Evolutionary conservation across 176 grass and related monocot genomes (phyloP), one percentile per base, ranked within the genome.

Genomic region (Luzula sylvatica): DNA sequence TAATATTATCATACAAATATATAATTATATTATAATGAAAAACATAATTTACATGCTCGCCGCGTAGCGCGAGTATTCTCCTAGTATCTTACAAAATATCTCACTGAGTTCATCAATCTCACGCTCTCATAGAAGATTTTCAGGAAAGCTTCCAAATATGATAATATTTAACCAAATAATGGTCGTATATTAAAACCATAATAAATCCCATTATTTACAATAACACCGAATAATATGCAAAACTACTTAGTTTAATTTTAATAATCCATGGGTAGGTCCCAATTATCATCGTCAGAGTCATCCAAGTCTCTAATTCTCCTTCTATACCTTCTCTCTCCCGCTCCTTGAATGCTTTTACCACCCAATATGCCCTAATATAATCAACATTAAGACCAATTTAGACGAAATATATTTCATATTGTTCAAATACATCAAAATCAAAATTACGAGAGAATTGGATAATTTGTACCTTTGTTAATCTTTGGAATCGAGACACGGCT

Each of bases 181-280:
- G 53, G 53, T 56, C 69, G 32, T 38, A 38, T 21, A 27, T 15
- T 51, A 72, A 41, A n/a, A 43, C 13, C 14, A 46, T 38, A 20
- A 52, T 35, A 18, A 28, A 67, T 67, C 38, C 66, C 66, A 39
- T 50, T 72, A 72, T 56, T 35, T 55, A 73, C 50, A 61, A 63
- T 9, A 63, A 23, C 26, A 48, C 12, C 8, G 28, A 53, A 4
- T 13, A 26, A 11, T 5, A 45, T 44, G 11, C 5, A 56, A 26
- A 2, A 49, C 60, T 47, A 28, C 8, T 61, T 41, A 24, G 46
- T 45, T 16, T 11, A 20, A 24, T 55, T 56, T 71, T 58, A 84
- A 17, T 88, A 88, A 5, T 95, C 88, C 76, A 87, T 72, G 21
- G 88, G 88, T 15, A 88, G 63, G 11, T 95, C 89, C 83, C 83